Evolutionary conservation across 1,139 yeast genomes (phyloP), one percentile per base, ranked within the genome.

Genomic region (Lodderomyces margitis): DNA sequence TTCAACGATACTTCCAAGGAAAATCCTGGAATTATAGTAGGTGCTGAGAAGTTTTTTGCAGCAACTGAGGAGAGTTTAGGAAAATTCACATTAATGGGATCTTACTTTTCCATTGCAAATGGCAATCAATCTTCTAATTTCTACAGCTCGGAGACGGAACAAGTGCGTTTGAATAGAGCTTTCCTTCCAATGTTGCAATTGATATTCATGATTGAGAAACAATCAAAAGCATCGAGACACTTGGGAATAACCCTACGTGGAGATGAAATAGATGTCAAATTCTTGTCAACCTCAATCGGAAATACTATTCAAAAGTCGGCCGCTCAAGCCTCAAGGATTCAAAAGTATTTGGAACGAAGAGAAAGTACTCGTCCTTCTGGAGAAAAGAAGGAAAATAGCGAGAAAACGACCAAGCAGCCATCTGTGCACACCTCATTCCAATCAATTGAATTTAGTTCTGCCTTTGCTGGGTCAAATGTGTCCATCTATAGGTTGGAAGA

Each of bases 401-500:
- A 40, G 8, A 35, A 39, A n/a, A 14, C 32, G 16, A 12, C 11
- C 11, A 28, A 34, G 38, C 35, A 12, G 9, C 31, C 32, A 6
- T 6, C 16, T 9, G 32, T 12, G 8, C 4, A 28, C 19, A 61
- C 68, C 37, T 49, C 60, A 36, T 63, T 70, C 43, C 67, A 76
- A 4, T 70, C 78, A 0, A 62, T 84, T 11, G 80, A 75, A 37
- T 75, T 81, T 45, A 58, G 65, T 4, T 73, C 81, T 39, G 69
- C 68, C 9, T 85, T 81, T 66, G 88, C 80, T 6, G 95, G 94
- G 41, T 85, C 91, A 12, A 74, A 74, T n/a, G 77, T 84, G 10
- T 68, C 72, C 43, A 64, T 84, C 15, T 68, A 71, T 41, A 72
- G 77, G 37, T 62, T 77, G 23, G 67, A 68, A 36, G 72, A 68